Evolutionary conservation across 2,329 filamentous ascomycete species (phyloP).

Genomic region (Fusarium sp.): DNA sequence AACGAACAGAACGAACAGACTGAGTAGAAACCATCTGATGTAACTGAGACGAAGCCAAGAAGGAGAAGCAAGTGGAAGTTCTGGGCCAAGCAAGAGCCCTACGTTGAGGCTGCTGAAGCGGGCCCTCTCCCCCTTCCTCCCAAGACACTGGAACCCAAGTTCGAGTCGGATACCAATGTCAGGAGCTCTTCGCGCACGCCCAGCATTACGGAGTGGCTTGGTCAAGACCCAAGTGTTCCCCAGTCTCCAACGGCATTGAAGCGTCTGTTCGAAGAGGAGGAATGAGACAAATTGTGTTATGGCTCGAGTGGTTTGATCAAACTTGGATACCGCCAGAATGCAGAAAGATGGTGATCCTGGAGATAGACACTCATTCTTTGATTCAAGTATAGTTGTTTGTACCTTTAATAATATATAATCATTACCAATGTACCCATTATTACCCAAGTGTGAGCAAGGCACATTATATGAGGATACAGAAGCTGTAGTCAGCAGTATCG

Average conservation of each 20-base stretch:
- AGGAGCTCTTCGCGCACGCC: not conserved
- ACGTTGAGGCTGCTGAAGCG: not conserved
- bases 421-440: not conserved
- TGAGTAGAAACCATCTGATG: not conserved
- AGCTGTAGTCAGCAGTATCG: not conserved
- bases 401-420: not conserved
- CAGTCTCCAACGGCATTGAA: slow-evolving; percentile 12
- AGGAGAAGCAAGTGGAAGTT: slow-evolving; percentile 31
- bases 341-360: not conserved
- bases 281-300: not conserved
- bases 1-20: not conserved
- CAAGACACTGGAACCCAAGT: not conserved
- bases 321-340: not conserved
- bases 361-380: not conserved
- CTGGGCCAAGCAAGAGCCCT: slow-evolving; percentile 14
- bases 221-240: not conserved
- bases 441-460: too few species aligned
- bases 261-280: slow-evolving; percentile 6
- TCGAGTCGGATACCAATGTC: not conserved
- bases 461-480: not conserved
- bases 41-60: not conserved
- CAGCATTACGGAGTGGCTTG: slow-evolving; percentile 7
- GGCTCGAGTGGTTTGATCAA: not conserved
- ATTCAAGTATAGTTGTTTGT: not conserved
- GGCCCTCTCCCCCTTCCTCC: not conserved